Percentiles rank a stretch among this genome's conserved stretches.
phyloP scores from a whole-genome alignment of 1,284 basidiomycete genomes.

The Fomitopsis palustris region DNA sequence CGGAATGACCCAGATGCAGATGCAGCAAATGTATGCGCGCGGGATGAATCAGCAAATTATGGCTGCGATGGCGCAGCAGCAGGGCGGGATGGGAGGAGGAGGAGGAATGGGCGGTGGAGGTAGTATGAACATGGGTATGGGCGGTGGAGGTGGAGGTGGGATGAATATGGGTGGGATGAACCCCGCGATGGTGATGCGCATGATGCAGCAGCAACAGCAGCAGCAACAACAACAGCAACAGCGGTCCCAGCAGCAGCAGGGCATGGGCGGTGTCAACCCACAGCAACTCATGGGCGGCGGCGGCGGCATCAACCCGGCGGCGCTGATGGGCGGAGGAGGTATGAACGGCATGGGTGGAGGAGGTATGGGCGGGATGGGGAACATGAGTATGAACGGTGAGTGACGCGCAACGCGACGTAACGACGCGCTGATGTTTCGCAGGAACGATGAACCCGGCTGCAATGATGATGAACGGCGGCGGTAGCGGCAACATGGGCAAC shows the following conservation, averaged over 20 bases:
- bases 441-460: slow-evolving; percentile 9
- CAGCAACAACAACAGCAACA: slow-evolving; percentile 7
- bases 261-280: not conserved
- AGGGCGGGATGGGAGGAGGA: slow-evolving; percentile 3
- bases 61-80: slow-evolving; percentile 9
- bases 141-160: slow-evolving; percentile 1
- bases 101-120: not conserved
- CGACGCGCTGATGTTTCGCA: not conserved
- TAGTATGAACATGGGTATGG: slow-evolving; percentile 4
- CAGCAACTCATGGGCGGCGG: slow-evolving; percentile 8
- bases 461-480: slow-evolving; percentile 11
- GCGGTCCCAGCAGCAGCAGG: slow-evolving; percentile 9
- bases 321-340: slow-evolving; percentile 10
- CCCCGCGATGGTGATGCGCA: slow-evolving; percentile 1
- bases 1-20: slow-evolving; percentile 19
- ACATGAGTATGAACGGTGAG: slow-evolving; percentile 4
- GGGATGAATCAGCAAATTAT: not conserved
- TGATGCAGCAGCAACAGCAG: slow-evolving; percentile 8
- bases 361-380: slow-evolving; percentile 15
- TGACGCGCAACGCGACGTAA: not conserved
- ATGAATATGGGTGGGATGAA: slow-evolving; percentile 1
- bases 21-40: slow-evolving; percentile 6
- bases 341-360: slow-evolving; percentile 7
- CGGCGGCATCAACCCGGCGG: slow-evolving; percentile 11
- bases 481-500: slow-evolving; percentile 1